A percentile compares a stretch with the other conserved stretches of the same genome.
phyloP scores from a whole-genome alignment of 2,329 filamentous ascomycete species.

The Aureobasidium sp. region DNA sequence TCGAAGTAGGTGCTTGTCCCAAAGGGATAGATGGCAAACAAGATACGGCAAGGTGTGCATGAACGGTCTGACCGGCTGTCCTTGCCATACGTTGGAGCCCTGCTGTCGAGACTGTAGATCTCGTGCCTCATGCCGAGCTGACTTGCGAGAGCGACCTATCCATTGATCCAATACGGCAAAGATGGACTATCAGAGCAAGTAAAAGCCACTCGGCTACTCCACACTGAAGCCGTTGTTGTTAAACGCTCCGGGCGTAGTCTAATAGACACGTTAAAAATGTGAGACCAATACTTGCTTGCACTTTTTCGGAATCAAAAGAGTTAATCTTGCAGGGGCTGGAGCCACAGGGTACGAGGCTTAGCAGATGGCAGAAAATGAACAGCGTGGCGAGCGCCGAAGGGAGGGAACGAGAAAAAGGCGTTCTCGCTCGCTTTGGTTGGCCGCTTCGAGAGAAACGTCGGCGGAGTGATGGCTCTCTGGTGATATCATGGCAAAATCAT shows the following conservation, averaged over 20 bases:
- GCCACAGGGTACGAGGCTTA: neutral
- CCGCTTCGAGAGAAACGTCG: neutral
- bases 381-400: neutral
- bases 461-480: neutral
- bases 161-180: neutral
- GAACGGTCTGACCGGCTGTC: neutral
- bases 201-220: constrained; percentile 9
- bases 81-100: neutral
- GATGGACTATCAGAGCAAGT: neutral
- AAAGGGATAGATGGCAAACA: constrained; percentile 3
- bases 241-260: constrained; percentile 7
- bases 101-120: neutral
- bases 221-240: neutral
- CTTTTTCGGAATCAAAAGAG: neutral
- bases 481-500: neutral
- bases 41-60: neutral
- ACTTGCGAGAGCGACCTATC: neutral
- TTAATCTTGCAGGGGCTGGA: neutral
- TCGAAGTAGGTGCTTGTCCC: constrained; percentile 1
- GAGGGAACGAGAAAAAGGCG: neutral
- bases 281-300: constrained; percentile 9
- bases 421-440: neutral
- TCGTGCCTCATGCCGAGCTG: neutral
- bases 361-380: neutral
- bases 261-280: constrained; percentile 11